These are phyloP conservation scores for Kazachstania taianensis DNA, from an alignment of 805 yeast species.

Conservation along the genomic window DNA sequence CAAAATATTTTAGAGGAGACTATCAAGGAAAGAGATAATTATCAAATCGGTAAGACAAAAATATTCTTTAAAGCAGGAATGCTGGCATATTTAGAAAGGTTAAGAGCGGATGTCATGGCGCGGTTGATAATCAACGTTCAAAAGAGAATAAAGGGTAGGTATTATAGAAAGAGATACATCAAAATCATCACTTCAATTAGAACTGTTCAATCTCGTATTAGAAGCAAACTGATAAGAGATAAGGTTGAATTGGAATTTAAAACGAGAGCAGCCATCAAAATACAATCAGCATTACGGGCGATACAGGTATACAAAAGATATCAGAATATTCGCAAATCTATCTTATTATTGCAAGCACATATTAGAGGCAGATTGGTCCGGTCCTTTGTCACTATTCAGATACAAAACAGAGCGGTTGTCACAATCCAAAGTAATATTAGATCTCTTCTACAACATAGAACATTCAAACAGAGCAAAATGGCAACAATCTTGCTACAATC, in stretches of 20 bases:
- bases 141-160: conserved; percentile 61
- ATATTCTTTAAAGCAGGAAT: conserved; percentile 95
- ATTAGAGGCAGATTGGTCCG: conserved; percentile 41
- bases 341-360: conserved; percentile 35
- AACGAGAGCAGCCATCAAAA: conserved; percentile 51
- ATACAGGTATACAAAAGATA: conserved; percentile 34
- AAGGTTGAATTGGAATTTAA: conserved; percentile 48
- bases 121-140: conserved; percentile 76
- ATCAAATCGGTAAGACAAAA: conserved; percentile 86
- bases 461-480: conserved; percentile 34
- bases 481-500: conserved; percentile 65
- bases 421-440: conserved; percentile 60
- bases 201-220: conserved; percentile 49
- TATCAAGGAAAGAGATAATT: conserved; percentile 48
- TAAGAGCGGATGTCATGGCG: conserved; percentile 66
- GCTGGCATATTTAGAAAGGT: conserved; percentile 81
- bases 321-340: conserved; percentile 13
- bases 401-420: conserved; percentile 48
- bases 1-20: conserved; percentile 57
- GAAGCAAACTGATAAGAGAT: conserved; percentile 53
- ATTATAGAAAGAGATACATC: conserved; percentile 52
- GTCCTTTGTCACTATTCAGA: conserved; percentile 35
- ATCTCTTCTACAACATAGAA: conserved; percentile 43
- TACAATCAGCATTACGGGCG: conserved; percentile 63
- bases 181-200: conserved; percentile 45